Evolutionary conservation across 225 moss, liverwort and hornwort species (phyloP), one percentile per base, ranked within the genome.

Genomic region (Bryoerythrophyllum caledonicum): DNA sequence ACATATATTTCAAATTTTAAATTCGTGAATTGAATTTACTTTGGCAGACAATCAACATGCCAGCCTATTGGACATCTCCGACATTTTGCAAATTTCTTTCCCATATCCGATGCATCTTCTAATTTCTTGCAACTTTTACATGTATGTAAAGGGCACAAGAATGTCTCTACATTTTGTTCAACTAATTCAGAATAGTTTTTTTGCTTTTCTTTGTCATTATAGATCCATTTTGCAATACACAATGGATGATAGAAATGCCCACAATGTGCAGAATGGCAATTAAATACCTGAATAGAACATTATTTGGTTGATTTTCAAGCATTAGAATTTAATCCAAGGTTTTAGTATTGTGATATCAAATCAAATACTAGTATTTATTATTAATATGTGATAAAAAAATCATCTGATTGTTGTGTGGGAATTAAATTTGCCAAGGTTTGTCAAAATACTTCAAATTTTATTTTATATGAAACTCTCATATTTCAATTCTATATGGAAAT

Each of bases 181-280:
- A 87, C 44, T 15, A 63, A 68, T 14, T 81, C 20, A 0, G 62
- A 66, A 70, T 70, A 84, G 30, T 1, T 0, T 34, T 61, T 76
- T 69, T 87, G 83, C 3, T 84, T 81, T 10, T 77, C 78, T 72
- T 76, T 69, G 44, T 76, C 66, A 56, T 66, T 49, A 0, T 41
- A 55, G 7, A 79, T n/a, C 58, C 54, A 74, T 56, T 70, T 81
- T 73, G 83, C 79, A 56, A 87, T 81, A 76, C 86, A 87, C 8
- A 24, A 51, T 61, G 83, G 81, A 65, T 87, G 86, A 32, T 81
- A 87, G 35, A 87, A 87, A 70, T 76, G 78, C 0, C 86, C 86
- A 59, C 86, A 87, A 73, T 83, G 83, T 70, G 83, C 83, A 6
- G 86, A 83, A 76, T 87, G 83, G 0, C 86, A 87, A 69, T 87